Evolutionary conservation across 2,329 filamentous ascomycete genomes (phyloP).

Genomic region (Magnaporthiopsis rhizophila): DNA sequence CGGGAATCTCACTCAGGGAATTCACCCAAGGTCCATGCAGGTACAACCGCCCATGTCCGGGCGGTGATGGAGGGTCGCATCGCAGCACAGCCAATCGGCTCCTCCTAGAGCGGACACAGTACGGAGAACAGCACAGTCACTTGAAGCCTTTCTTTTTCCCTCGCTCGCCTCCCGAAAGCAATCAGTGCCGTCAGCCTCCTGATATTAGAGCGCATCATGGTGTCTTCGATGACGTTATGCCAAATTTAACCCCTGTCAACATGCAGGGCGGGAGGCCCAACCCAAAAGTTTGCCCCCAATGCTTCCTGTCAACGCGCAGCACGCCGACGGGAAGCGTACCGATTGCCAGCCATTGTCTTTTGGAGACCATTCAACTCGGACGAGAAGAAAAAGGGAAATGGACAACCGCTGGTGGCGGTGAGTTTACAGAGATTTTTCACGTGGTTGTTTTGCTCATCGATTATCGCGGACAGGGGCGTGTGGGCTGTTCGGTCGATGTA

Average conservation of each 20-base stretch:
- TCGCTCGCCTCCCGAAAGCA: neutral
- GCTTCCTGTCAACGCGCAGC: too few species aligned
- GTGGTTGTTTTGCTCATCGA: too few species aligned
- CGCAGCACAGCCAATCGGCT: neutral
- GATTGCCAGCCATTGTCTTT: neutral
- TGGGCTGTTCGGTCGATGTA: neutral
- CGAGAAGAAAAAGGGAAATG: neutral
- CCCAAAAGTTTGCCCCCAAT: neutral
- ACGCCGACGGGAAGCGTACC: neutral
- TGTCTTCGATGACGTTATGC: neutral
- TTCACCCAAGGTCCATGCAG: neutral
- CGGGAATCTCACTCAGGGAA: neutral
- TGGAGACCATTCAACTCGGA: neutral
- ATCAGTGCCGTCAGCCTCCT: neutral
- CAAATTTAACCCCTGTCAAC: neutral
- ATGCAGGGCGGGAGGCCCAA: neutral
- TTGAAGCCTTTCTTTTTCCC: neutral
- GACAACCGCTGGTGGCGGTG: neutral
- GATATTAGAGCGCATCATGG: neutral
- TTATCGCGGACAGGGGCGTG: neutral
- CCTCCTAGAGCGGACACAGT: neutral
- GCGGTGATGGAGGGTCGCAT: neutral
- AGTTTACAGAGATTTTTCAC: too few species aligned
- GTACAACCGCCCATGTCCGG: neutral
- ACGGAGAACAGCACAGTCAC: neutral